These are phyloP conservation scores for Sordariomycetes sp. DNA, from an alignment of 2,329 filamentous ascomycete species.

Conservation along the genomic window DNA sequence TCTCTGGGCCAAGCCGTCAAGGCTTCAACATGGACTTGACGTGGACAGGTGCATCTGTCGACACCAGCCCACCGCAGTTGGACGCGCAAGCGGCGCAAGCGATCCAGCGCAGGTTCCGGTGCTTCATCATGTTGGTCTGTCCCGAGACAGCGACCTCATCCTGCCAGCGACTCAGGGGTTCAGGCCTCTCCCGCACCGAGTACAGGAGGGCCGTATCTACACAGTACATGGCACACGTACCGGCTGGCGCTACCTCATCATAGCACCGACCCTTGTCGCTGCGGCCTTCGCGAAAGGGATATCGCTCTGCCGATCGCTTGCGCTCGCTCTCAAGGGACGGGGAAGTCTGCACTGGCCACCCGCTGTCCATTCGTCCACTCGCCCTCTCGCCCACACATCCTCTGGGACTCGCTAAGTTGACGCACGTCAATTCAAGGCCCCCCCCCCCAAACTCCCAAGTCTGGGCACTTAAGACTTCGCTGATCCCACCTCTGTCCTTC, in stretches of 20 bases:
- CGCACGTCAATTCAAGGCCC: slow-evolving; percentile 24
- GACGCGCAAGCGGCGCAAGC: too few species aligned
- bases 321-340: slow-evolving; percentile 18
- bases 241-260: slow-evolving; percentile 25
- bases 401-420: slow-evolving; percentile 15
- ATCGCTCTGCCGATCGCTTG: slow-evolving; percentile 45
- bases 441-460: too few species aligned
- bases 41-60: too few species aligned
- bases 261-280: slow-evolving; percentile 31
- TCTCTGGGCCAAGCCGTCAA: too few species aligned
- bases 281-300: slow-evolving; percentile 39
- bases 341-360: slow-evolving; percentile 27
- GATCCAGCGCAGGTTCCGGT: too few species aligned
- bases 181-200: not conserved
- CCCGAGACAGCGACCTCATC: too few species aligned
- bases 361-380: slow-evolving; percentile 19
- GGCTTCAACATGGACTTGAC: too few species aligned
- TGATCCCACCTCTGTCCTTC: slow-evolving; percentile 51
- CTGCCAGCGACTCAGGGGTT: too few species aligned
- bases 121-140: too few species aligned
- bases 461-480: slow-evolving; percentile 49
- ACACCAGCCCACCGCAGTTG: too few species aligned
- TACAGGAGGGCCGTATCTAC: slow-evolving; percentile 1
- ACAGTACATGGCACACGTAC: slow-evolving; percentile 6
- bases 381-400: not conserved